Evolutionary conservation across 2,329 filamentous ascomycete genomes (phyloP).

Genomic region (Epichloe elymi): DNA sequence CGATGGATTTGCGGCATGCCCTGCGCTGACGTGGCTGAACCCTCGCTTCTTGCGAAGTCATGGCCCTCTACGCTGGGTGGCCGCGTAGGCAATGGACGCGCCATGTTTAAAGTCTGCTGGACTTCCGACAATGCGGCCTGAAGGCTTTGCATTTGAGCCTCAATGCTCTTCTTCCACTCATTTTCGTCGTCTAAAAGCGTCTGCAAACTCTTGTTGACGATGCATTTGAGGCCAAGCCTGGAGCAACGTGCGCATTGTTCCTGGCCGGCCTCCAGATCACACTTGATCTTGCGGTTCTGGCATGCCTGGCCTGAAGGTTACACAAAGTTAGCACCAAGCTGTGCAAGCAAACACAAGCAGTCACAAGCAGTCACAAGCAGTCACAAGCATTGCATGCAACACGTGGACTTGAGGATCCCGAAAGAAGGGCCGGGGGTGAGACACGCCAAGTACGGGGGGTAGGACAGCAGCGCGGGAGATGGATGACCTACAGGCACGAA

Average conservation of each 20-base stretch:
- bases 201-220: conserved; percentile 42
- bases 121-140: conserved; percentile 15
- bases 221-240: conserved; percentile 35
- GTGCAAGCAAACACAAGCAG: neutral
- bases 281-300: conserved; percentile 42
- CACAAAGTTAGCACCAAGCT: neutral
- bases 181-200: conserved; percentile 40
- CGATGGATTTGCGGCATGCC: neutral
- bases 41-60: neutral
- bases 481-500: conserved; percentile 19
- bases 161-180: conserved; percentile 25
- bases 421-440: neutral
- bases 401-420: neutral
- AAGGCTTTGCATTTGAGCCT: conserved; percentile 14
- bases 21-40: neutral
- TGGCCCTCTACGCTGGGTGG: neutral
- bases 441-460: neutral
- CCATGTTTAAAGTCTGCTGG: conserved; percentile 11
- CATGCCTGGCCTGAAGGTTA: conserved; percentile 26
- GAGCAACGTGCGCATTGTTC: conserved; percentile 34
- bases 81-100: conserved; percentile 1
- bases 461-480: neutral
- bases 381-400: neutral
- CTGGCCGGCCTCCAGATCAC: conserved; percentile 32
- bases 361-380: neutral